These are phyloP conservation scores for Boletus sp. DNA, from an alignment of 1,284 basidiomycete species.

Conservation along the genomic window DNA sequence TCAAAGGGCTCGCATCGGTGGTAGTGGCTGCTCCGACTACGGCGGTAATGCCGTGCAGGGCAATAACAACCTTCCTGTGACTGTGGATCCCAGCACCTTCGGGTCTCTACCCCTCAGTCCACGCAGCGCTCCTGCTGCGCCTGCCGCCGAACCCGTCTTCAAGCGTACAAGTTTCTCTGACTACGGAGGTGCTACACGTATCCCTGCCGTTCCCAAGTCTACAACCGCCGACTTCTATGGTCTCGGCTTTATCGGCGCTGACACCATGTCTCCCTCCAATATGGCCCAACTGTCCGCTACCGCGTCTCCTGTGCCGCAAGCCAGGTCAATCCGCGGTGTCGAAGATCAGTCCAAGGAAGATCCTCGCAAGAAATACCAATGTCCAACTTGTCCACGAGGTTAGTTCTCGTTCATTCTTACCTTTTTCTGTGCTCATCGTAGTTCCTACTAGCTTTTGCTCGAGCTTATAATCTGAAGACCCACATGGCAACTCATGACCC, in stretches of 20 bases:
- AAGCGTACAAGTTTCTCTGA: constrained; percentile 60
- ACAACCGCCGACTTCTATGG: constrained; percentile 58
- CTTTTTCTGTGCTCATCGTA: not conserved
- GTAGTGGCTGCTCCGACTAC: constrained; percentile 52
- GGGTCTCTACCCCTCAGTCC: constrained; percentile 59
- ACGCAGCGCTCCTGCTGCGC: constrained; percentile 49
- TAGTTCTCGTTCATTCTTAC: constrained; percentile 15
- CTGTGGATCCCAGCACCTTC: constrained; percentile 53
- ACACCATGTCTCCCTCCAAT: constrained; percentile 54
- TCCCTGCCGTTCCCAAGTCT: constrained; percentile 39
- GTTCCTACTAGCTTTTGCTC: constrained; percentile 64
- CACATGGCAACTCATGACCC: constrained; percentile 90
- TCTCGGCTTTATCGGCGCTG: constrained; percentile 38
- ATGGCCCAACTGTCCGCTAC: constrained; percentile 50
- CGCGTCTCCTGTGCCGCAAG: constrained; percentile 42
- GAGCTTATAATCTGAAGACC: constrained; percentile 90
- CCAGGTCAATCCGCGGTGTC: constrained; percentile 35
- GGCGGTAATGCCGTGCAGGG: constrained; percentile 40
- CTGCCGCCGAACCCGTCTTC: constrained; percentile 35
- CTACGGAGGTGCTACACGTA: constrained; percentile 53
- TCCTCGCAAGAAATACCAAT: constrained; percentile 74
- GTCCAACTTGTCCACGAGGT: constrained; percentile 70
- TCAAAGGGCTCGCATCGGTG: constrained; percentile 54
- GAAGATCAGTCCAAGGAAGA: constrained; percentile 52
- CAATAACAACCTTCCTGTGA: constrained; percentile 39